Conservation (phyloP, 352 stramenopile genomes). For the Plasmopara muralis region DNA sequence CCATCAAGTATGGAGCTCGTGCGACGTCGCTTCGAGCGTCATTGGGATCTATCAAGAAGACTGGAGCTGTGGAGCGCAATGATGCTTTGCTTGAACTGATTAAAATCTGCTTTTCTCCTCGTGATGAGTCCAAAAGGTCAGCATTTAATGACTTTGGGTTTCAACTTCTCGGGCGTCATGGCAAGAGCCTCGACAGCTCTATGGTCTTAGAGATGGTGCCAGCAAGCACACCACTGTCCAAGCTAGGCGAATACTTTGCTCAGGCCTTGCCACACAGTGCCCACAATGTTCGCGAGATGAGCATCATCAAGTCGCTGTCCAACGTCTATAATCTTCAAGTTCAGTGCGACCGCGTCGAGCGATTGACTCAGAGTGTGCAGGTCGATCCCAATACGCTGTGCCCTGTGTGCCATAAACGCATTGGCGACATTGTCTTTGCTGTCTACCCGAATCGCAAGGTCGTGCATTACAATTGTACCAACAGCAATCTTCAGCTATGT, state of each 20-base stretch:
- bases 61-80: slow-evolving; percentile 46
- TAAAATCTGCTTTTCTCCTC: slow-evolving; percentile 73
- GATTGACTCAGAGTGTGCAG: slow-evolving; percentile 70
- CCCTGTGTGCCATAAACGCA: slow-evolving; percentile 79
- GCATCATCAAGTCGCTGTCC: slow-evolving; percentile 72
- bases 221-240: slow-evolving; percentile 58
- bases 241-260: slow-evolving; percentile 81
- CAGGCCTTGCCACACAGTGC: slow-evolving; percentile 71
- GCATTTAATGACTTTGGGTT: slow-evolving; percentile 77
- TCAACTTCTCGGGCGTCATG: slow-evolving; percentile 67
- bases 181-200: slow-evolving; percentile 70
- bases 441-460: slow-evolving; percentile 83
- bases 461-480: slow-evolving; percentile 87
- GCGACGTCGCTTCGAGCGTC: slow-evolving; percentile 14
- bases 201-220: slow-evolving; percentile 64
- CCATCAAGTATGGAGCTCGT: slow-evolving; percentile 64
- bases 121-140: slow-evolving; percentile 72
- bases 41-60: slow-evolving; percentile 28
- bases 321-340: slow-evolving; percentile 89
- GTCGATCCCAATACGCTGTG: slow-evolving; percentile 76
- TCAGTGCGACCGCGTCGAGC: slow-evolving; percentile 79
- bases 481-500: slow-evolving; percentile 73
- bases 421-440: slow-evolving; percentile 84
- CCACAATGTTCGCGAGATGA: slow-evolving; percentile 77
- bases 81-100: slow-evolving; percentile 68